Evolutionary conservation across 306 rosid genomes (phyloP), one percentile per base, ranked within the genome.

Genomic region (Gleditsia sinensis): DNA sequence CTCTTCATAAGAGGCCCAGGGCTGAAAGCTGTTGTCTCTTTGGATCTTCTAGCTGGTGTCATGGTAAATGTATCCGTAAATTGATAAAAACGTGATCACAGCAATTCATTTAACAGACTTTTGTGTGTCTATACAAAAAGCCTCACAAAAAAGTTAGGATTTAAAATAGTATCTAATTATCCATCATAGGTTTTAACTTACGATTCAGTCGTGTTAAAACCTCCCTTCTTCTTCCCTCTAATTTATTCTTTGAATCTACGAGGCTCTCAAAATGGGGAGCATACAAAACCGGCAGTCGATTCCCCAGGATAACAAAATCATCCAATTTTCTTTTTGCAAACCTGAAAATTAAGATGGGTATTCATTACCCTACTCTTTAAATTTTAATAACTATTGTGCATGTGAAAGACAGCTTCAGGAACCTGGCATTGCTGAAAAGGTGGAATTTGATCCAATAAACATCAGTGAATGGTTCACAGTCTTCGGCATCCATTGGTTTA

Each of bases 401-500:
- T n/a, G n/a, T n/a, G n/a, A n/a, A n/a, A n/a, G n/a, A n/a, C 37
- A 28, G 48, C n/a, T 50, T 50, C 9, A 33, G 34, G 16, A 76
- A 91, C 98, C 91, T 91, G 83, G 98, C 96, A 83, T 84, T 94
- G 92, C 80, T 85, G 80, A 85, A 78, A 57, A 84, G 82, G 51
- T 75, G 87, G 61, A 94, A 91, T 75, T 94, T 89, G 58, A 94
- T 81, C 96, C 93, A 89, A 73, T 83, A 94, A 71, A 94, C 96
- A 80, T 94, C 96, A 16, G 98, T 94, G 84, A 64, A 94, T 78
- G 71, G 83, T 75, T 88, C 96, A 62, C 98, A 94, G 20, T 91
- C 94, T 77, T 88, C 96, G 6, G 84, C 97, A 80, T 94, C 98
- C 98, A 94, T 91, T 11, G 96, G 97, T 69, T 88, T 88, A 78